Evolutionary conservation across 371 early-diverging fungal genomes (phyloP).

Genomic region (Catenaria anguillulae): DNA sequence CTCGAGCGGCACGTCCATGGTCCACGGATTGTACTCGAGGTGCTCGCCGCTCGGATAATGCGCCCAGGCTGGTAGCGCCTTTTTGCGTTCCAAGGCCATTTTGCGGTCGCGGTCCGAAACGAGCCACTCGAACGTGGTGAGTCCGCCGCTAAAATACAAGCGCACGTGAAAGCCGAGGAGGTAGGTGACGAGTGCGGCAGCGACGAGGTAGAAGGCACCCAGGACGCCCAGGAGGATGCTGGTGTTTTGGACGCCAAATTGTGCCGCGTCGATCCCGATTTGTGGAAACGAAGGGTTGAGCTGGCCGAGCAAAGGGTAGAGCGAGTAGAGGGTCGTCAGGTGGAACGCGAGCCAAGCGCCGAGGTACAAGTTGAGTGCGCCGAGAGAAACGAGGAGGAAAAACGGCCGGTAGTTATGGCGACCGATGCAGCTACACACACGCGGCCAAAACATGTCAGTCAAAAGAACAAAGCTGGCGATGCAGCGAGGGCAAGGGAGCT

Average conservation of each 20-base stretch:
- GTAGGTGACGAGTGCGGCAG: not conserved
- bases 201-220: not conserved
- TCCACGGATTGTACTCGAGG: not conserved
- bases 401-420: not conserved
- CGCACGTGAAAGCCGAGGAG: not conserved
- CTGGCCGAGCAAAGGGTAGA: not conserved
- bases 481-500: no score
- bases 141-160: not conserved
- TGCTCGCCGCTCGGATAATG: not conserved
- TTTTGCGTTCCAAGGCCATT: not conserved
- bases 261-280: not conserved
- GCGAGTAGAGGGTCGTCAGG: not conserved
- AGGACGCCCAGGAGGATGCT: not conserved
- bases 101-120: not conserved
- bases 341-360: not conserved
- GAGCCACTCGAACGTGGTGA: constrained; percentile 1
- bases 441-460: no score
- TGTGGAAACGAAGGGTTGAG: not conserved
- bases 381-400: not conserved
- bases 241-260: not conserved
- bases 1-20: not conserved
- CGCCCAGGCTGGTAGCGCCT: not conserved
- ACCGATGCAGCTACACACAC: no score
- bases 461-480: no score
- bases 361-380: not conserved